These are phyloP conservation scores for Hymenoscyphus linearis DNA, from an alignment of 2,329 filamentous ascomycete species.

Conservation along the genomic window DNA sequence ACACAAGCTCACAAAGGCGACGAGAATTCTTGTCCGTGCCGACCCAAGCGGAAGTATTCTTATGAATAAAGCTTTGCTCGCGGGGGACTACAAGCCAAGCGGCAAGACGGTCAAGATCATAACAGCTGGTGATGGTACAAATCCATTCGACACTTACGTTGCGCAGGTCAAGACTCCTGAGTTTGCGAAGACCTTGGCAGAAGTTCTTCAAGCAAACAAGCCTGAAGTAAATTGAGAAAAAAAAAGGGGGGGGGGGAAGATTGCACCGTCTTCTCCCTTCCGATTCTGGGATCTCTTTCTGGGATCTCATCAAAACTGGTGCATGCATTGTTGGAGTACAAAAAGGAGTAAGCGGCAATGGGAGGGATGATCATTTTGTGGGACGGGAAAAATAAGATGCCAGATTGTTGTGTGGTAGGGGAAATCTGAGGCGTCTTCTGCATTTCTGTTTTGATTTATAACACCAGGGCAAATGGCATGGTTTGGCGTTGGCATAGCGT, in stretches of 20 bases:
- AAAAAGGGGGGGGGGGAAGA: too few relatives aligned
- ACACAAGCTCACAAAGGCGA: conserved; percentile 61
- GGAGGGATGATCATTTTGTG: not conserved
- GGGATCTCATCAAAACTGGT: not conserved
- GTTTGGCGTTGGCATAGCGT: not conserved
- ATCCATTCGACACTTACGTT: conserved; percentile 63
- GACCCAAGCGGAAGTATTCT: conserved; percentile 70
- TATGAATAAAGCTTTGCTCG: conserved; percentile 63
- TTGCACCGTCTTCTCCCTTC: not conserved
- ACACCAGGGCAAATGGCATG: not conserved
- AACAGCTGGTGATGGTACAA: conserved; percentile 52
- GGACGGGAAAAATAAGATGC: not conserved
- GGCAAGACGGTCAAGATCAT: conserved; percentile 56
- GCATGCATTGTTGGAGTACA: not conserved
- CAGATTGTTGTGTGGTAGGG: not conserved
- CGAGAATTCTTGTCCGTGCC: conserved; percentile 66
- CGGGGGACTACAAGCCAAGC: conserved; percentile 56
- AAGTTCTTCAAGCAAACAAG: conserved; percentile 45
- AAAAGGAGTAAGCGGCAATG: not conserved
- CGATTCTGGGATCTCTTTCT: not conserved
- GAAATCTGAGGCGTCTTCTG: not conserved
- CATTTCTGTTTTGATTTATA: not conserved
- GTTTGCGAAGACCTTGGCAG: conserved; percentile 44
- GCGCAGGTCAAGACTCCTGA: conserved; percentile 60
- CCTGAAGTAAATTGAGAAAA: conserved; percentile 1